phyloP scores from a whole-genome alignment of 208 protist genomes.

The Wallacemonas sp. region DNA sequence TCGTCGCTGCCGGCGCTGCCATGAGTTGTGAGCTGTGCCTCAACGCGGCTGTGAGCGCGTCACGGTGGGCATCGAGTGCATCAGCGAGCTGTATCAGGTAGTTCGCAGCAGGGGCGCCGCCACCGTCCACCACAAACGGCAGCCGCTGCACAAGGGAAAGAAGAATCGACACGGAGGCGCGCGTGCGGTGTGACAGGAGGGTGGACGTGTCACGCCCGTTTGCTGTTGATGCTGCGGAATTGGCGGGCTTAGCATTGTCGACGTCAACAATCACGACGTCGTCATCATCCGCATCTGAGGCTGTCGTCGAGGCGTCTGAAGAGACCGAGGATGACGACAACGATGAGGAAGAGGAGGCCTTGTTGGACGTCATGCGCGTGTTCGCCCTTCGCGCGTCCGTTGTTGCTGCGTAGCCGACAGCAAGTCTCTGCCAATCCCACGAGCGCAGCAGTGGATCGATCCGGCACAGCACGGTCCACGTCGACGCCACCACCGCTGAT shows the following conservation, averaged over 20 bases:
- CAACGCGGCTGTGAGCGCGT: neutral
- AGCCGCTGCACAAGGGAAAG: conserved; percentile 2
- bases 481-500: conserved; percentile 44
- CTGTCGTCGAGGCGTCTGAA: too few species aligned
- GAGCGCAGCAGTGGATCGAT: conserved; percentile 22
- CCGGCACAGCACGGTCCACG: conserved; percentile 59
- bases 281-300: neutral
- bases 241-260: too few species aligned
- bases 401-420: conserved; percentile 7
- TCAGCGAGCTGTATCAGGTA: conserved; percentile 24
- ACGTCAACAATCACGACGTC: conserved; percentile 5
- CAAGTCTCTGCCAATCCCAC: conserved; percentile 35
- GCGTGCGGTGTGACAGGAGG: neutral
- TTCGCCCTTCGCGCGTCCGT: too few species aligned
- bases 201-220: neutral
- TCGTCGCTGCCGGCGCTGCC: too few species aligned
- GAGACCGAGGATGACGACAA: too few species aligned
- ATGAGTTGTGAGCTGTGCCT: neutral
- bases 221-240: too few species aligned
- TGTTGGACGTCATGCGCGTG: neutral
- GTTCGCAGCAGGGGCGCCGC: neutral
- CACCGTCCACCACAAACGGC: conserved; percentile 1
- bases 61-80: conserved; percentile 12
- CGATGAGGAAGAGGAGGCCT: neutral
- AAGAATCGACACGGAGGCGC: neutral